Evolutionary conservation across 495 filamentous ascomycete species (phyloP).

Genomic region (Podospora pseudocomata): DNA sequence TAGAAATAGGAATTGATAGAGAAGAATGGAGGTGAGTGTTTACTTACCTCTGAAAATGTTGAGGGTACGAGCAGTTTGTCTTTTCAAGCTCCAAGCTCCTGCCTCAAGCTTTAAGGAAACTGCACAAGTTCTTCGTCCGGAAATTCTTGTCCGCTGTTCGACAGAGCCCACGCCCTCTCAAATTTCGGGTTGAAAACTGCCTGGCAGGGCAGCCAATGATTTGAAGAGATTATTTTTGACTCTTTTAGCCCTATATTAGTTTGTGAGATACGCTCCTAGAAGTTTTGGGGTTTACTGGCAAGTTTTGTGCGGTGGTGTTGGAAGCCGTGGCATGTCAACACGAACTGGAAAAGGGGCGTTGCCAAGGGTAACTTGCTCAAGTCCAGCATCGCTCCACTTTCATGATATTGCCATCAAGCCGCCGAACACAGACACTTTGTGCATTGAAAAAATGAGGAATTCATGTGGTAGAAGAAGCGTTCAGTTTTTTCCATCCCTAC

Average conservation of each 20-base stretch:
- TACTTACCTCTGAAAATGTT: background rate
- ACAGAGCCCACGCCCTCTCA: no score
- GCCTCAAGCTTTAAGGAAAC: no score
- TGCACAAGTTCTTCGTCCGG: no score
- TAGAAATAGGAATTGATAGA: background rate
- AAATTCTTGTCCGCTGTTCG: no score
- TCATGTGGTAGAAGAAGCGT: no score
- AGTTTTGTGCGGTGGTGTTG: background rate
- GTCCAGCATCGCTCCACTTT: background rate
- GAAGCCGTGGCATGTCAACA: background rate
- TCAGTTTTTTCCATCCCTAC: no score
- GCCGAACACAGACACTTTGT: background rate
- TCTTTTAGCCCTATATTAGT: no score
- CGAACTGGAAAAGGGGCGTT: background rate
- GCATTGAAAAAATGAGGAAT: background rate
- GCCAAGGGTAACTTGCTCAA: background rate
- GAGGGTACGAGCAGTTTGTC: no score
- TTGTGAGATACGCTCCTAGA: background rate
- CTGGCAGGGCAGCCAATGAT: no score
- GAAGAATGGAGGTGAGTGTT: background rate
- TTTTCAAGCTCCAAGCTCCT: no score
- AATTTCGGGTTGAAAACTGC: no score
- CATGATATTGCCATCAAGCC: background rate
- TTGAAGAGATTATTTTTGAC: no score
- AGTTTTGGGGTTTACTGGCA: background rate